Evolutionary conservation across 495 filamentous ascomycete species (phyloP).

Genomic region (Penicillium waksmanii): DNA sequence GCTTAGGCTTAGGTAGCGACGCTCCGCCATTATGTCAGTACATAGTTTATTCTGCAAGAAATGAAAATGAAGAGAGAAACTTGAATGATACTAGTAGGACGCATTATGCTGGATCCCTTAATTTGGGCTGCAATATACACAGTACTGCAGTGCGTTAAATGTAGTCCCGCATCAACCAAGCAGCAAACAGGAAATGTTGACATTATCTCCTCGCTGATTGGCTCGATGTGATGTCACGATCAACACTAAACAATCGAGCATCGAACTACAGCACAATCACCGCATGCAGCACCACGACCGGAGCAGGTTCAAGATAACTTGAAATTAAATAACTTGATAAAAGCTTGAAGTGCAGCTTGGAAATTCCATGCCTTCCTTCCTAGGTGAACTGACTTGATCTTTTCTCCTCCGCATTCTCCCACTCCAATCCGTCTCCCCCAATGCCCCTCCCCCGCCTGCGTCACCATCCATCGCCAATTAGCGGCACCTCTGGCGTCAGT

Average conservation of each 20-base stretch:
- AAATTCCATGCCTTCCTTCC: too few relatives aligned
- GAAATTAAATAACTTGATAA: background rate
- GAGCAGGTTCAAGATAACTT: too few relatives aligned
- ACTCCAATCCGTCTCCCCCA: background rate
- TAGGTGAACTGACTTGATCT: too few relatives aligned
- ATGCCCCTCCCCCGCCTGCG: background rate
- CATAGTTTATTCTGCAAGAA: too few relatives aligned
- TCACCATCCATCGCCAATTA: conserved; percentile 5
- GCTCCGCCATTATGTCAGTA: too few relatives aligned
- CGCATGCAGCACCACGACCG: background rate
- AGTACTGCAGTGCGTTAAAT: background rate
- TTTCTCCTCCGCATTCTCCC: background rate
- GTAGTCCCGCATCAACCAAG: background rate
- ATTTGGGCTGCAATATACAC: background rate
- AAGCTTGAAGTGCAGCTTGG: too few relatives aligned
- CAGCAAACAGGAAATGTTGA: conserved; percentile 14
- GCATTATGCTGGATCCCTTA: background rate
- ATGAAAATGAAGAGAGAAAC: too few relatives aligned
- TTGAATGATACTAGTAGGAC: too few relatives aligned
- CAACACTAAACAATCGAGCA: conserved; percentile 16
- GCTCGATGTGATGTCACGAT: conserved; percentile 22
- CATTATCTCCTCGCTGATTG: conserved; percentile 16
- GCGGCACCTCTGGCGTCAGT: background rate
- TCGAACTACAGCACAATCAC: background rate
- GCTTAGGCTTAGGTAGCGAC: too few relatives aligned